A percentile compares a stretch with the other conserved stretches of the same genome.
phyloP scores from a whole-genome alignment of 768 basidiomycete species.

The Russula foetens region DNA sequence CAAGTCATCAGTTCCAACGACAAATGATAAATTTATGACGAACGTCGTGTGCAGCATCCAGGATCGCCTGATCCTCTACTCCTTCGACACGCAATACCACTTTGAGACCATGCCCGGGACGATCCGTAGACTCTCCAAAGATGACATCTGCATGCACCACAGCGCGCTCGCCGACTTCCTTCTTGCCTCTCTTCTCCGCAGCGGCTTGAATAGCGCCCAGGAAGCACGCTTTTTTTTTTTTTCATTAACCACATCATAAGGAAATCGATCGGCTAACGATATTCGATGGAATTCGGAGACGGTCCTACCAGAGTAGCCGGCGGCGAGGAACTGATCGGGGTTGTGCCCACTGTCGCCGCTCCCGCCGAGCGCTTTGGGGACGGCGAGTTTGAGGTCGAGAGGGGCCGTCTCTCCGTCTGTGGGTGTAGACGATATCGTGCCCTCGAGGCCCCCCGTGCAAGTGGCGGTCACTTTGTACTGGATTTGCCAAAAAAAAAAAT shows the following conservation, averaged over 20 bases:
- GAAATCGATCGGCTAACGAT: neutral
- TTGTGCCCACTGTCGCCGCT: slow-evolving; percentile 15
- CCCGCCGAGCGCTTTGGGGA: slow-evolving; percentile 14
- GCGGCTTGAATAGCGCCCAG: slow-evolving; percentile 59
- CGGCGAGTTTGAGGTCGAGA: slow-evolving; percentile 14
- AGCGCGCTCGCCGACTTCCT: slow-evolving; percentile 47
- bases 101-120: slow-evolving; percentile 55
- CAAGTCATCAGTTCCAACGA: neutral
- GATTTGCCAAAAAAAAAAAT: neutral
- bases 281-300: neutral
- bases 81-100: slow-evolving; percentile 68
- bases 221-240: slow-evolving; percentile 47
- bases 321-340: slow-evolving; percentile 21
- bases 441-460: slow-evolving; percentile 12
- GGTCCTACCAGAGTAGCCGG: slow-evolving; percentile 28
- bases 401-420: slow-evolving; percentile 4
- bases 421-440: slow-evolving; percentile 9
- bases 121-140: slow-evolving; percentile 50
- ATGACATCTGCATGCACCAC: slow-evolving; percentile 55
- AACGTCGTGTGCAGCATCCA: slow-evolving; percentile 65
- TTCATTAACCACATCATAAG: neutral
- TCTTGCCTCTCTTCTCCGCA: slow-evolving; percentile 46
- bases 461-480: slow-evolving; percentile 18
- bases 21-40: slow-evolving; percentile 6
- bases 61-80: slow-evolving; percentile 52